Percentiles rank a stretch among this genome's conserved stretches.
Conservation (phyloP, 108 stramenopile genomes). For the Aureococcus anophagefferens region DNA sequence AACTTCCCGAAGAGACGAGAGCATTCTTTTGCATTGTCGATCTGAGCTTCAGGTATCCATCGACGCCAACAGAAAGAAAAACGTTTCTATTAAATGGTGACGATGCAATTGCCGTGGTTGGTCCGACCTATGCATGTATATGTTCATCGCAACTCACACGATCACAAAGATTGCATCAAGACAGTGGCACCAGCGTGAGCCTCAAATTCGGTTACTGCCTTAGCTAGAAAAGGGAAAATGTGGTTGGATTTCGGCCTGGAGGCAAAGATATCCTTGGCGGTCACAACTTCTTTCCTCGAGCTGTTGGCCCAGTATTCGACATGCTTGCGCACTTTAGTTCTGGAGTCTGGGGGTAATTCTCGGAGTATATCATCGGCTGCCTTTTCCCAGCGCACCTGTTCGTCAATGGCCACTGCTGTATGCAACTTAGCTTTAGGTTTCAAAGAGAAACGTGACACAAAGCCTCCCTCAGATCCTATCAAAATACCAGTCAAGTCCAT, state of each 20-base stretch:
- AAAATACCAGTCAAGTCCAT: too few species aligned
- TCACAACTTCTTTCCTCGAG: background rate
- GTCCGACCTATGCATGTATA: conserved; percentile 16
- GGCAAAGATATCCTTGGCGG: background rate
- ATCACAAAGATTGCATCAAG: too few species aligned
- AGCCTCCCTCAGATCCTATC: too few species aligned
- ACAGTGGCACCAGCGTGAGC: conserved; percentile 1
- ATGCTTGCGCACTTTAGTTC: conserved; percentile 9
- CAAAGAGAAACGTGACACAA: too few species aligned
- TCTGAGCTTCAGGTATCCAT: background rate
- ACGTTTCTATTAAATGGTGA: conserved; percentile 26
- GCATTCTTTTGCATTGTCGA: background rate
- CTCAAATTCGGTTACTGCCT: conserved; percentile 6
- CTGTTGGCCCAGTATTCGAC: conserved; percentile 15
- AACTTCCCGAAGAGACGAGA: background rate
- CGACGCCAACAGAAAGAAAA: background rate
- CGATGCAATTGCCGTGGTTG: conserved; percentile 25
- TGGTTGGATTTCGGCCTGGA: background rate
- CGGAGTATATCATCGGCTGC: conserved; percentile 11
- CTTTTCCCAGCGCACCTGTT: conserved; percentile 4
- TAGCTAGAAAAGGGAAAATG: conserved; percentile 1
- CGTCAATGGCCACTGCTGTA: too few species aligned
- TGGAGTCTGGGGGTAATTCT: conserved; percentile 8
- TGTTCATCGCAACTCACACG: too few species aligned
- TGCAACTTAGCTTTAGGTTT: too few species aligned